Conservation (phyloP, 192 early-diverging fungal species). For the Coemansia pectinata region DNA sequence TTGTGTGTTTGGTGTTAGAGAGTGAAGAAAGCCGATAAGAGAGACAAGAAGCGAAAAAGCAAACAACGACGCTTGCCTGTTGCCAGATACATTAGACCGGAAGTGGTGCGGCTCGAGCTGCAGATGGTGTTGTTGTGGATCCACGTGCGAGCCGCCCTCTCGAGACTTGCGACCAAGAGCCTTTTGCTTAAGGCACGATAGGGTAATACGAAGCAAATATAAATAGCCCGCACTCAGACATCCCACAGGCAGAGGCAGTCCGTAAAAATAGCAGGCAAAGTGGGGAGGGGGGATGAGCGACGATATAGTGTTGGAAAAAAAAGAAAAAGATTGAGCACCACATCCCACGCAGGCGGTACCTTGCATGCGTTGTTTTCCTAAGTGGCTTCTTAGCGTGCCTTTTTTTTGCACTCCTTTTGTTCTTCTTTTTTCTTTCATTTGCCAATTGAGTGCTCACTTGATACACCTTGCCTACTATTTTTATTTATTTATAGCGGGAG, state of each 20-base stretch:
- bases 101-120: neutral
- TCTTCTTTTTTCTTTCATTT: neutral
- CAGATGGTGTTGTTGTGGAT: neutral
- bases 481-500: neutral
- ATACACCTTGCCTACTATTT: neutral
- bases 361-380: neutral
- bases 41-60: neutral
- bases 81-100: neutral
- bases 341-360: neutral
- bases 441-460: neutral
- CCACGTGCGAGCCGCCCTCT: neutral
- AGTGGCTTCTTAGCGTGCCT: neutral
- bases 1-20: neutral
- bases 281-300: neutral
- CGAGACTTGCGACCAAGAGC: too few relatives aligned
- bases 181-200: too few relatives aligned
- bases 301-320: neutral
- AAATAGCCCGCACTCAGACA: too few relatives aligned
- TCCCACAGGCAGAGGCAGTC: neutral
- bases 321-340: neutral
- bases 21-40: neutral
- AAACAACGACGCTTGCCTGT: neutral
- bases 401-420: neutral
- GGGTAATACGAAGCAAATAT: too few relatives aligned
- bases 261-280: neutral